A percentile compares a stretch with the other conserved stretches of the same genome.
Conservation (phyloP, 176 grass and related monocot genomes). For the Olyra latifolia region DNA sequence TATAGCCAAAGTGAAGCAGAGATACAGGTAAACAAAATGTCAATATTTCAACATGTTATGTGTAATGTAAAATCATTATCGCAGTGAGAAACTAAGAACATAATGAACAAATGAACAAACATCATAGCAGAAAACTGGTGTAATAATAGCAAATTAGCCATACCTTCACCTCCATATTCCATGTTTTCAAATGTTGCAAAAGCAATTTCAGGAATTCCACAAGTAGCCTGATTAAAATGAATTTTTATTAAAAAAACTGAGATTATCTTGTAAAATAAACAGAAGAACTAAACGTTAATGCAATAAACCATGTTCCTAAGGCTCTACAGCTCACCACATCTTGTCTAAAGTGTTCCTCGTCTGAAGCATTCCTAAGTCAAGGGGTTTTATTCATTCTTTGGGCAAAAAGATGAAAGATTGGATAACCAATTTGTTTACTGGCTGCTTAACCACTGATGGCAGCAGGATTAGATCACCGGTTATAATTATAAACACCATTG, state of each 20-base stretch:
- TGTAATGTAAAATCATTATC: conserved; percentile 9
- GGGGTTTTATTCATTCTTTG: no score
- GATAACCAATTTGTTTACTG: background rate
- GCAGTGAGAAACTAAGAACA: conserved; percentile 8
- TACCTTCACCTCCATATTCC: conserved; percentile 98
- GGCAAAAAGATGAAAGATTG: no score
- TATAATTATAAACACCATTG: background rate
- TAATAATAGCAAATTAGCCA: background rate
- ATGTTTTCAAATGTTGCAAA: conserved; percentile 97
- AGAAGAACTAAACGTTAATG: conserved; percentile 16
- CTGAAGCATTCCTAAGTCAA: conserved; percentile 3
- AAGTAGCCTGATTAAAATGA: conserved; percentile 75
- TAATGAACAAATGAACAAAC: conserved; percentile 18
- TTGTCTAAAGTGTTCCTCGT: background rate
- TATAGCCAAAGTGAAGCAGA: background rate
- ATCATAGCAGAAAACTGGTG: conserved; percentile 24
- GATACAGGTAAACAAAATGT: background rate
- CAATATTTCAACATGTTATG: conserved; percentile 23
- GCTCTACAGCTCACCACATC: conserved; percentile 9
- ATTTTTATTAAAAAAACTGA: background rate
- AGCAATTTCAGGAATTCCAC: conserved; percentile 92
- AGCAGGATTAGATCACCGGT: background rate
- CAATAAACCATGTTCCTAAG: conserved; percentile 19
- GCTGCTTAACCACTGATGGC: conserved; percentile 19
- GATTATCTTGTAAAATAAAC: background rate